Evolutionary conservation across 345 rosid genomes (phyloP), one percentile per base, ranked within the genome.

Genomic region (Microthlaspi erraticum): DNA sequence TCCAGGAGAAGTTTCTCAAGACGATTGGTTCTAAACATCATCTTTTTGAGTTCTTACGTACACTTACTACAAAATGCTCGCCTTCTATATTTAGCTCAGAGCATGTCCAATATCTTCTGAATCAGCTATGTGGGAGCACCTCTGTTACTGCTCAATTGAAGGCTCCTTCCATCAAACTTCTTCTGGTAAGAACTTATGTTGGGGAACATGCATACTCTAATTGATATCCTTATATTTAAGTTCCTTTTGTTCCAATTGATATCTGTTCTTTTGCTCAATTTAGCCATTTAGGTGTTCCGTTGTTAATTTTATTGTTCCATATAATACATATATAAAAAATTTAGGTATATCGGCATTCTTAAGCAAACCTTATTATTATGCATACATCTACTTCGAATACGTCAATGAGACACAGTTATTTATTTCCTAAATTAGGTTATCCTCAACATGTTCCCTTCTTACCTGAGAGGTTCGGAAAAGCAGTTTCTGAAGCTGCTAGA

Each of bases 1-100:
- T 81, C 60, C 86, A 93, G 98, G 94, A 87, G 68, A 79, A 84
- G 63, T 81, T 91, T 83, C 79, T 88, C 66, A 76, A 86, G 75
- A 78, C 50, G 80, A 71, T 88, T 8, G 91, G 91, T 68, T 81
- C 86, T 38, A 93, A 80, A 56, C 91, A 89, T 83, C 89, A 82
- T 6, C 82, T 83, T 60, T 77, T 66, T 50, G 93, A 93, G 55
- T 87, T 93, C 81, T 76, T 93, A 39, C 77, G 71, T 45, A 44
- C 73, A n/a, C 89, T 93, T 43, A 82, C 87, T 61, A 78, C 86
- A 64, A 89, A 83, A 81, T 93, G 96, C 85, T 72, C 83, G 53
- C 80, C 80, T 64, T 85, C 79, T 77, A 82, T 93, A 81, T 91
- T 91, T 39, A 74, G 85, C 81, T 82, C 86, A 19, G 96, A 91